Evolutionary conservation across 2,329 filamentous ascomycete species (phyloP), one percentile per base, ranked within the genome.

Genomic region (Fusarium staphyleae): DNA sequence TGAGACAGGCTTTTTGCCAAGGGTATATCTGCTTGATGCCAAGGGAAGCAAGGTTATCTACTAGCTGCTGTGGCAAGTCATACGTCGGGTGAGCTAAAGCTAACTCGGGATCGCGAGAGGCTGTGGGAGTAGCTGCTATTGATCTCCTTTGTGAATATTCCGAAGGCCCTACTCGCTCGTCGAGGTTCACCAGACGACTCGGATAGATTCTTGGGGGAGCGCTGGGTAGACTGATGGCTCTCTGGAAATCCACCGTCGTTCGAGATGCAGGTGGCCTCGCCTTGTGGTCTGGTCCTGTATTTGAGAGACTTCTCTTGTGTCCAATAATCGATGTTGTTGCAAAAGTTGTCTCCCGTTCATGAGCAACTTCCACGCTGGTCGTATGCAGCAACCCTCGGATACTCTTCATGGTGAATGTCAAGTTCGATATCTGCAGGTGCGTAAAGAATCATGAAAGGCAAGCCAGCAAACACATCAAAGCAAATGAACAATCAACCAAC

Each of bases 11-110:
- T 43, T 88, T 88, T 71, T 92, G 89, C 89, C 89, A 93, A 2
- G 87, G 87, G 64, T 92, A 92, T 53, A 92, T 92, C 60, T 81
- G 82, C 33, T 78, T 81, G 49, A 93, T 88, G n/a, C 89, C 89
- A 32, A 89, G 76, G 0, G 76, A 73, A 40, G 78, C 79, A 66
- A 92, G 82, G 65, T 91, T 92, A 14, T 77, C 72, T 3, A 89
- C 82, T 32, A 92, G 74, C 18, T 77, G 72, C 0, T 72, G 60
- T 3, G 87, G 85, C 12, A 93, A 76, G 8, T 76, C 82, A 74
- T 91, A 93, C 32, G 74, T 75, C 1, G 81, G 76, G 69, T 91
- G 84, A 4, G 80, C 79, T 24, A 93, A 76, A 12, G 80, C 84
- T 14, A 91, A 77, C 49, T 81, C 75, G 8, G 82, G 79, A 60